phyloP scores from a whole-genome alignment of 768 basidiomycete genomes.

The Phylloporus scabripes region DNA sequence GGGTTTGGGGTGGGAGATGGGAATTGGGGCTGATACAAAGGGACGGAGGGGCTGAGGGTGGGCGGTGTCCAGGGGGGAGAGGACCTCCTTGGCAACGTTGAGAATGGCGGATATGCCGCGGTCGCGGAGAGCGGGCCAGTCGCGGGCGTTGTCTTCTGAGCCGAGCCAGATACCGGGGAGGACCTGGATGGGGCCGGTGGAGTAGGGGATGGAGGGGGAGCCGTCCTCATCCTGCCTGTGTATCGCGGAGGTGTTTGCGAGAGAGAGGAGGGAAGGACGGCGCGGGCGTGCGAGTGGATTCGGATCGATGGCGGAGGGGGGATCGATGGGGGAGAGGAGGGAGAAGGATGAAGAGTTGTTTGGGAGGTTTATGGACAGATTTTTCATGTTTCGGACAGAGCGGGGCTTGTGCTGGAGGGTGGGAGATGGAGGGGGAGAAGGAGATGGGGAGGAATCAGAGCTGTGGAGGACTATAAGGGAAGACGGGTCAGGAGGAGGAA shows the following conservation, averaged over 20 bases:
- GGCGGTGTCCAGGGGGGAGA: slow-evolving; percentile 56
- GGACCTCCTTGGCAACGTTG: slow-evolving; percentile 92
- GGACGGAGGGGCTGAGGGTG: slow-evolving; percentile 48
- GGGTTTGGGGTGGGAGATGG: slow-evolving; percentile 35
- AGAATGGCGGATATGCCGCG: slow-evolving; percentile 75
- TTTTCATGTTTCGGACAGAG: slow-evolving; percentile 66
- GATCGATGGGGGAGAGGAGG: slow-evolving; percentile 33
- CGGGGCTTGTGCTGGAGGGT: slow-evolving; percentile 29
- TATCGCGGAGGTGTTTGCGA: slow-evolving; percentile 50
- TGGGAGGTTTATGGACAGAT: slow-evolving; percentile 59
- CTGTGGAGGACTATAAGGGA: slow-evolving; percentile 45
- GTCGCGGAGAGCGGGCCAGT: slow-evolving; percentile 66
- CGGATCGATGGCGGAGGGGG: slow-evolving; percentile 30
- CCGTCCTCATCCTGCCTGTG: slow-evolving; percentile 63
- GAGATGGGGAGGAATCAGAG: slow-evolving; percentile 37
- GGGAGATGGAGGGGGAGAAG: slow-evolving; percentile 51
- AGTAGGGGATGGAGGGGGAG: slow-evolving; percentile 63
- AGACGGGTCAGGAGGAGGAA: slow-evolving; percentile 39
- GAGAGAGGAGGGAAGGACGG: slow-evolving; percentile 68
- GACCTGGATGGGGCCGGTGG: slow-evolving; percentile 76
- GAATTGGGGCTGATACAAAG: slow-evolving; percentile 65
- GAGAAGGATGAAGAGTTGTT: slow-evolving; percentile 50
- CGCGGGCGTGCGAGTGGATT: slow-evolving; percentile 39
- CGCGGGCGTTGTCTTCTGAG: slow-evolving; percentile 85
- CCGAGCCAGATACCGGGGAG: slow-evolving; percentile 87